A percentile compares a stretch with the other conserved stretches of the same genome.
Evolutionary conservation across 495 filamentous ascomycete species (phyloP).

Genomic region (Podospora conica): DNA sequence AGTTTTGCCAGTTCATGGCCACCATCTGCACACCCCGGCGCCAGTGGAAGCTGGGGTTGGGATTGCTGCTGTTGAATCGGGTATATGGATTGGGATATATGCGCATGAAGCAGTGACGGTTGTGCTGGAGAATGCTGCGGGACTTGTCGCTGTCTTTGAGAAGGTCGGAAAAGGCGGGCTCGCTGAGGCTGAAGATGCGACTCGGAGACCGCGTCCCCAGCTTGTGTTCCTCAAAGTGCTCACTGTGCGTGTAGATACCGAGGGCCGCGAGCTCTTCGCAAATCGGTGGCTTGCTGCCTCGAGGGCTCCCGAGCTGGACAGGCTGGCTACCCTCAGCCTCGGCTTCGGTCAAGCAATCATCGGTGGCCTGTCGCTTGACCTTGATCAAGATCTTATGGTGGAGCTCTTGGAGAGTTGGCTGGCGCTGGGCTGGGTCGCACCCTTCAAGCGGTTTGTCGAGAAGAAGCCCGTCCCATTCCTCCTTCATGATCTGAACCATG

Average conservation of each 20-base stretch:
- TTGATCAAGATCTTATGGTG: conserved; percentile 83
- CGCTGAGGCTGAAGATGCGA: conserved; percentile 82
- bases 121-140: conserved; percentile 67
- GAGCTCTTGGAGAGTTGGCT: conserved; percentile 66
- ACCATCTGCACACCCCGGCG: conserved; percentile 85
- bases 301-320: conserved; percentile 26
- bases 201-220: conserved; percentile 56
- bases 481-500: conserved; percentile 89
- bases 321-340: conserved; percentile 21
- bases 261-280: conserved; percentile 63
- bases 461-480: conserved; percentile 71
- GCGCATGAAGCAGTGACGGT: conserved; percentile 78
- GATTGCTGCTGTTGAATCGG: conserved; percentile 77
- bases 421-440: conserved; percentile 43
- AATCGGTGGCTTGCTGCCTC: conserved; percentile 52
- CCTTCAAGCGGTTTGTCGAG: conserved; percentile 49
- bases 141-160: conserved; percentile 28
- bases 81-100: conserved; percentile 74
- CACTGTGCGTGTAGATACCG: conserved; percentile 79
- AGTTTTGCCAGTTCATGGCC: conserved; percentile 89
- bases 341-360: conserved; percentile 30
- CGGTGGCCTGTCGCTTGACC: conserved; percentile 59
- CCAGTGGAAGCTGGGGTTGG: conserved; percentile 80
- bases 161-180: conserved; percentile 63
- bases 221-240: conserved; percentile 65